Evolutionary conservation across 2,329 filamentous ascomycete genomes (phyloP).

Genomic region (Fusarium paranaense): DNA sequence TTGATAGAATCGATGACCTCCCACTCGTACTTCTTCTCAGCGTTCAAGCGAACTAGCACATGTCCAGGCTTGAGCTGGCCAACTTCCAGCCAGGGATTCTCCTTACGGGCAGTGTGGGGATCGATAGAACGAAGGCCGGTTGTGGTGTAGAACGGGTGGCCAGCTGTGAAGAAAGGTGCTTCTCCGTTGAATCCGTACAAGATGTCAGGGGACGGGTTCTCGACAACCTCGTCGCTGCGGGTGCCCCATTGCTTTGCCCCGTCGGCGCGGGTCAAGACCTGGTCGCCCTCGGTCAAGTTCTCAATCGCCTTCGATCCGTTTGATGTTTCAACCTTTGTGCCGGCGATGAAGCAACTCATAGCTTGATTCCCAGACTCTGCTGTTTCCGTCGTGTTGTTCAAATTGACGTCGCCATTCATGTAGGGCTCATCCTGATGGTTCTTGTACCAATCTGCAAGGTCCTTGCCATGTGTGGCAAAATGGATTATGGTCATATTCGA

Average conservation of each 20-base stretch:
- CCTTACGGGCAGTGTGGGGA: background rate
- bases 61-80: background rate
- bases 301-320: background rate
- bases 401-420: background rate
- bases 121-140: background rate
- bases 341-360: background rate
- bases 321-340: background rate
- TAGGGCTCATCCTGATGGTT: background rate
- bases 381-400: background rate
- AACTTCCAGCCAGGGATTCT: constrained; percentile 12
- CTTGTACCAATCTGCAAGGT: background rate
- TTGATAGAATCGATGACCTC: background rate
- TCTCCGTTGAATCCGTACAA: background rate
- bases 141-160: constrained; percentile 1
- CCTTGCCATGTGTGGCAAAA: background rate
- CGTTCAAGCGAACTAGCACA: background rate
- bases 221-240: background rate
- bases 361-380: background rate
- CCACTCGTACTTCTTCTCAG: background rate
- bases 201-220: background rate
- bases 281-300: background rate
- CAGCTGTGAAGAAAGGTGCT: constrained; percentile 1
- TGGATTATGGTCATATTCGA: background rate
- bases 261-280: background rate
- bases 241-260: background rate